Evolutionary conservation across 2,329 filamentous ascomycete genomes (phyloP).

Genomic region (Hypoxylon sp.): DNA sequence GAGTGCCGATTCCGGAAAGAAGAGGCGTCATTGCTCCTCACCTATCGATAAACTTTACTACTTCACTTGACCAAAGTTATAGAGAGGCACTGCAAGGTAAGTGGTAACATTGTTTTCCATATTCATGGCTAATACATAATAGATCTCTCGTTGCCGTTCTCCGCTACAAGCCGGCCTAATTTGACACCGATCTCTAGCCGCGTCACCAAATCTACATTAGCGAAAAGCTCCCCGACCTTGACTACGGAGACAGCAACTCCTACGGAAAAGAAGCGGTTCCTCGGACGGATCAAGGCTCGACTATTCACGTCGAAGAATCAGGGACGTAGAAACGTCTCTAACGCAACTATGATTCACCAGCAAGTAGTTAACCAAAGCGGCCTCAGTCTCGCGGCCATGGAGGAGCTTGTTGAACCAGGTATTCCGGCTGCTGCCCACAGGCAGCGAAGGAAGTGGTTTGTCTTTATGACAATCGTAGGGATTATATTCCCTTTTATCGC

Average conservation of each 20-base stretch:
- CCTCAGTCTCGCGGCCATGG: conserved; percentile 18
- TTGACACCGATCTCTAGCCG: conserved; percentile 10
- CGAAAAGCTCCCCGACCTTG: background rate
- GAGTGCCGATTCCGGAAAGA: conserved; percentile 14
- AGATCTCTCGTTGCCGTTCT: conserved; percentile 37
- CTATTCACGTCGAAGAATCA: background rate
- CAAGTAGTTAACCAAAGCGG: conserved; percentile 20
- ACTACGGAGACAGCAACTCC: conserved; percentile 6
- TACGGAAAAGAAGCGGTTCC: conserved; percentile 2
- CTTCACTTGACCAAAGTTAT: conserved; percentile 11
- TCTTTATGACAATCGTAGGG: conserved; percentile 57
- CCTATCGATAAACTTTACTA: conserved; percentile 35
- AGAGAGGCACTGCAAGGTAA: conserved; percentile 35
- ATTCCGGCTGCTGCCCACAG: conserved; percentile 50
- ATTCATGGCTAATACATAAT: conserved; percentile 19
- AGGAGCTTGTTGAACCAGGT: conserved; percentile 31
- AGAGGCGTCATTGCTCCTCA: conserved; percentile 22
- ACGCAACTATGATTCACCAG: background rate
- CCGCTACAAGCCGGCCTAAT: conserved; percentile 4
- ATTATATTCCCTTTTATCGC: conserved; percentile 65
- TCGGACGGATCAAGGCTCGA: background rate
- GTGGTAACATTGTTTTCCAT: background rate
- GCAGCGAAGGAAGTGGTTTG: conserved; percentile 58
- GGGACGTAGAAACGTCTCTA: conserved; percentile 9
- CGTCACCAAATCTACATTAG: conserved; percentile 4